phyloP scores from a whole-genome alignment of 805 yeast species.

The Hanseniaspora singularis region DNA sequence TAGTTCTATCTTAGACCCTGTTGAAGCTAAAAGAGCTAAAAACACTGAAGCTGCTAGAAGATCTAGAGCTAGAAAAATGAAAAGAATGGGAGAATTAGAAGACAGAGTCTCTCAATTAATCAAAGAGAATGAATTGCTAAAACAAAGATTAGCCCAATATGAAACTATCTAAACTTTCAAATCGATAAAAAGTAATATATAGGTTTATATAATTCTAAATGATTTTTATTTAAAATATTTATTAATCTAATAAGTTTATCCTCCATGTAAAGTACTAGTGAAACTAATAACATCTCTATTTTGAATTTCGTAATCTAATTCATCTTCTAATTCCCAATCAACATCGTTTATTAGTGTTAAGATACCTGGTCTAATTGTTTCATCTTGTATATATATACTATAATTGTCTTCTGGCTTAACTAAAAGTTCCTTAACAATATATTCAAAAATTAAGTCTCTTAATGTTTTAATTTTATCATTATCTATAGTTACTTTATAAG shows the following conservation, averaged over 20 bases:
- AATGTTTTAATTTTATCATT: conserved; percentile 26
- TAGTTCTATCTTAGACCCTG: conserved; percentile 45
- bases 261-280: conserved; percentile 92
- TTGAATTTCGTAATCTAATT: conserved; percentile 66
- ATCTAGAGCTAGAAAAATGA: conserved; percentile 85
- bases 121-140: conserved; percentile 51
- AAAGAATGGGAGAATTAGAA: conserved; percentile 75
- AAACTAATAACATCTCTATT: conserved; percentile 69
- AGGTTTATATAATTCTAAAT: background rate
- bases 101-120: conserved; percentile 56
- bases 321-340: conserved; percentile 94
- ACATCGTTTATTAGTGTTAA: conserved; percentile 83
- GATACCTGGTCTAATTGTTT: conserved; percentile 78
- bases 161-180: background rate
- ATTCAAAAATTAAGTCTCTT: conserved; percentile 40
- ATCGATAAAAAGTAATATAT: background rate
- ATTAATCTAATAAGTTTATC: conserved; percentile 32
- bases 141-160: conserved; percentile 32
- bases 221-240: background rate
- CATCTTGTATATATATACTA: conserved; percentile 72
- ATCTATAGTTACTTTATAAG: conserved; percentile 39
- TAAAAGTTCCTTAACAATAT: conserved; percentile 39
- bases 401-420: conserved; percentile 50
- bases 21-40: conserved; percentile 77
- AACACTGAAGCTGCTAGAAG: conserved; percentile 95